These are phyloP conservation scores for Citrus inodora DNA, from an alignment of 345 rosid genomes.

Conservation along the genomic window DNA sequence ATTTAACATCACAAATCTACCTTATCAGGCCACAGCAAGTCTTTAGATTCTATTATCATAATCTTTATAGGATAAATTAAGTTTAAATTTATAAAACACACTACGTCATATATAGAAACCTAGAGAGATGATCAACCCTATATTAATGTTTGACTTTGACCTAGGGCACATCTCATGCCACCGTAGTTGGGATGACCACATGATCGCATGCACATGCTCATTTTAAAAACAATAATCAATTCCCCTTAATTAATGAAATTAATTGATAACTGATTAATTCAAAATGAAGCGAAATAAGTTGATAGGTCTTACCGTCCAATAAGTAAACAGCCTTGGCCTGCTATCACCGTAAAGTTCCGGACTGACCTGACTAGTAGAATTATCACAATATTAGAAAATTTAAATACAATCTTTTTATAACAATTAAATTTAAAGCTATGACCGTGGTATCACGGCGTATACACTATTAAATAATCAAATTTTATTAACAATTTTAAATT, in stretches of 20 bases:
- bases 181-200: neutral
- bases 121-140: neutral
- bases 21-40: neutral
- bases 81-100: no score
- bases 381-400: slow-evolving; percentile 49
- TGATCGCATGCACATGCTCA: neutral
- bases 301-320: slow-evolving; percentile 79
- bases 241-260: neutral
- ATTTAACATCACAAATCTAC: neutral
- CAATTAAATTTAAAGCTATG: no score
- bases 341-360: slow-evolving; percentile 99
- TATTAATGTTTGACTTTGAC: slow-evolving; percentile 16
- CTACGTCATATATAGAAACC: neutral
- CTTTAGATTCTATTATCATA: no score
- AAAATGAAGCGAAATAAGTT: neutral
- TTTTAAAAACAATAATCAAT: neutral
- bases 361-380: slow-evolving; percentile 98
- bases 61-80: no score
- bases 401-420: neutral
- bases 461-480: no score
- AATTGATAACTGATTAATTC: neutral
- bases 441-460: no score
- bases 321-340: slow-evolving; percentile 90
- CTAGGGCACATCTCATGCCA: neutral
- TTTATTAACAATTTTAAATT: no score